These are phyloP conservation scores for Cyberlindnera galapagoensis DNA, from an alignment of 805 yeast genomes.

Conservation along the genomic window DNA sequence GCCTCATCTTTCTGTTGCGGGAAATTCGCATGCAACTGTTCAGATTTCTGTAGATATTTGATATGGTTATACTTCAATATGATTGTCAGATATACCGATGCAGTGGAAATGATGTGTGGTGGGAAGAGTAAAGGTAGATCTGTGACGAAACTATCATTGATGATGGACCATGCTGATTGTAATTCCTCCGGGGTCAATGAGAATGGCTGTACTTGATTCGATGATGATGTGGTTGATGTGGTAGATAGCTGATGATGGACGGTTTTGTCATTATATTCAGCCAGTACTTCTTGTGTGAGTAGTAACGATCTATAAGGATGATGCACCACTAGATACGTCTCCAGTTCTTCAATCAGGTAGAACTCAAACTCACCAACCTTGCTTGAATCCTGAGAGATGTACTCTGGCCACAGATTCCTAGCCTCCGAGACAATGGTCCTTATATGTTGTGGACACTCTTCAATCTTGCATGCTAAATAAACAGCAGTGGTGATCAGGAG, in stretches of 20 bases:
- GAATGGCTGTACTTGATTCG: constrained; percentile 12
- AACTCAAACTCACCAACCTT: constrained; percentile 94
- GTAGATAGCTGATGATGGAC: background rate
- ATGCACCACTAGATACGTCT: constrained; percentile 62
- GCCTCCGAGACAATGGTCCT: constrained; percentile 80
- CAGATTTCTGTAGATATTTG: constrained; percentile 13
- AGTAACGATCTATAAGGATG: constrained; percentile 67
- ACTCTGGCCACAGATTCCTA: constrained; percentile 89
- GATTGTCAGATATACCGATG: constrained; percentile 74
- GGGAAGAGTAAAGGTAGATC: constrained; percentile 79
- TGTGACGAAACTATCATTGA: constrained; percentile 85
- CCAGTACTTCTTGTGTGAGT: constrained; percentile 35
- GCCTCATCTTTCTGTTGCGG: constrained; percentile 26
- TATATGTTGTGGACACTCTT: constrained; percentile 93
- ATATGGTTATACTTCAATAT: constrained; percentile 39
- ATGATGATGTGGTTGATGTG: background rate
- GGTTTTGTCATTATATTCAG: constrained; percentile 22
- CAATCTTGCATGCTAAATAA: constrained; percentile 88
- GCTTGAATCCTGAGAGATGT: constrained; percentile 84
- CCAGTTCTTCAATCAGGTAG: constrained; percentile 83
- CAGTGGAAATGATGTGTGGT: constrained; percentile 82
- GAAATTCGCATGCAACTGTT: background rate
- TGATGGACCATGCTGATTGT: constrained; percentile 83
- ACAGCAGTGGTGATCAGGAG: constrained; percentile 77
- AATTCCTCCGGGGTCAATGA: constrained; percentile 55